Base-by-base conservation (phyloP, 352 stramenopile species). In the Phytophthora nicotianae region DNA sequence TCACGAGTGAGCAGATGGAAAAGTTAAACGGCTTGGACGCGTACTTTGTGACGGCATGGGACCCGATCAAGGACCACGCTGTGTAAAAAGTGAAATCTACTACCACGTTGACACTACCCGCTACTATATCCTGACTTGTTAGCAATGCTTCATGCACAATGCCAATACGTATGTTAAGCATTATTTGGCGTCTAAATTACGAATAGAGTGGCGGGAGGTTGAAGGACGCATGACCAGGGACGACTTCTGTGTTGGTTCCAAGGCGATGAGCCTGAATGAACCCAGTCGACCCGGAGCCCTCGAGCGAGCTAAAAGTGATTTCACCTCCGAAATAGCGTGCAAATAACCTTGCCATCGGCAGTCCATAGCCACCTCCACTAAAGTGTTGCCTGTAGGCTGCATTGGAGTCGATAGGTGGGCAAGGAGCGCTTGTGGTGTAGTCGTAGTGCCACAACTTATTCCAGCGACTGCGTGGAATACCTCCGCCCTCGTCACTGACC, bases 321-420 rank as follows among this genome's bases (percentile, higher is more conserved):
- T 99, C 97, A 23, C 98, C 98, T 29, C 97, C 97, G 77, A 99
- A 99, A 74, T 99, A 99, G 38, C 97, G 86, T 32, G 97, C 96
- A 72, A 99, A 99, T 52, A 97, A 86, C 26, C 85, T 74, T 20
- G 83, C 76, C 58, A 94, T 92, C 9, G 97, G 96, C 19, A 99
- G 79, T 24, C 97, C 97, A 62, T 99, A 99, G 52, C 97, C 97
- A 29, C 98, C 88, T 17, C 97, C 97, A 41, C 93, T 97, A 50
- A 98, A 91, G 26, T 97, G 95, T 48, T 91, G 58, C 4, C 83
- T 76, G 57, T 92, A 93, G 68, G 70, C 90, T 59, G 77, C 92
- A 65, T 86, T 80, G 42, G 74, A 74, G 37, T 84, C 71, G 41
- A 80, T 76, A 16, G 81, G 66, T 10, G 82, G 81, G 38, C 71